These are phyloP conservation scores for Jatropha curcas DNA, from an alignment of 345 rosid species.

Conservation along the genomic window DNA sequence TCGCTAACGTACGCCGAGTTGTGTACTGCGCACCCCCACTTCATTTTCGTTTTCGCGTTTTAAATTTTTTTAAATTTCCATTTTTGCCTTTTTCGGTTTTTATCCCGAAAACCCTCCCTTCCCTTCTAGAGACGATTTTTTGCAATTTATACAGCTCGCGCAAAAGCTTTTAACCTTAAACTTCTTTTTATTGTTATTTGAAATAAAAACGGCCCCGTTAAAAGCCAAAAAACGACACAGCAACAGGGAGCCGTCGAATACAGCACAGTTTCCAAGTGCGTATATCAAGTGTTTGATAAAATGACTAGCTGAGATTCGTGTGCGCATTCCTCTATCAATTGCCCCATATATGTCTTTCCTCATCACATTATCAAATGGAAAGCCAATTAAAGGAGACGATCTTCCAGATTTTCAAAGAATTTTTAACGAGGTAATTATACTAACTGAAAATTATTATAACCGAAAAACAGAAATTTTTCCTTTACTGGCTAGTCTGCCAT, in stretches of 20 bases:
- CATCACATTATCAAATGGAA: conserved; percentile 16
- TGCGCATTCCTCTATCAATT: no score
- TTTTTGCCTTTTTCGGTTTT: not conserved
- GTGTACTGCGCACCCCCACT: conserved; percentile 18
- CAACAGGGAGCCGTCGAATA: not conserved
- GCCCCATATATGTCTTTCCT: not conserved
- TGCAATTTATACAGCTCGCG: no score
- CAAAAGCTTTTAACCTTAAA: no score
- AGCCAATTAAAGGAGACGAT: conserved; percentile 33
- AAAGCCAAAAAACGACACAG: not conserved
- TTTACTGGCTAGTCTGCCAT: conserved; percentile 1
- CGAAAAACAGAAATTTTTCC: no score
- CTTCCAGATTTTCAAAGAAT: conserved; percentile 44
- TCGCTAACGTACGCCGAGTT: not conserved
- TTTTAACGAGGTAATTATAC: conserved; percentile 49
- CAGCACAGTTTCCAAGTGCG: no score
- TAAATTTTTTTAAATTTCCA: not conserved
- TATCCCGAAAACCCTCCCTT: conserved; percentile 3
- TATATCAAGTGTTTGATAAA: not conserved
- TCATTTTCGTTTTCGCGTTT: not conserved
- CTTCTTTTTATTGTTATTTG: no score
- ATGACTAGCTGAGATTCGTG: not conserved
- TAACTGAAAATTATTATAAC: not conserved
- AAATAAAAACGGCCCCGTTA: no score
- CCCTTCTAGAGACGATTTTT: no score